Base-by-base conservation (phyloP, 768 basidiomycete genomes). In the Leccinum incarnatum region DNA sequence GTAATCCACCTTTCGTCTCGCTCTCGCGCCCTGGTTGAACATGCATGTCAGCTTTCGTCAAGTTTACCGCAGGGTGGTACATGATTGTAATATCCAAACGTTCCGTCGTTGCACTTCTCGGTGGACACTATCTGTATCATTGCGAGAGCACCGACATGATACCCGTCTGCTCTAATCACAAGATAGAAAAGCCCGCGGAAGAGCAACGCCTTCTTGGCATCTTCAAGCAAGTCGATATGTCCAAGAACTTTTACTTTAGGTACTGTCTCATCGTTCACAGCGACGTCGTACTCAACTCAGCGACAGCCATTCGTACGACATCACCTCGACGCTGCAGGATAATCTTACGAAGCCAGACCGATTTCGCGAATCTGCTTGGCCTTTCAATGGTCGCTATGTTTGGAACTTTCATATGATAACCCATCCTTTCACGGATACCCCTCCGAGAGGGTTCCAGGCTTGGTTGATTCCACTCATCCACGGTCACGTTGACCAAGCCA, bases 161-260 rank as follows among this genome's bases (percentile, higher is more conserved):
- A 14, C 86, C 91, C 3, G 79, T 98, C 27, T 83, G 83, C 17
- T 83, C 82, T 66, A 89, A 84, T 59, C 92, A 89, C 75, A 94
- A 89, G 75, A 74, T 93, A 19, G 96, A 97, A 48, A 89, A 90
- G 63, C 88, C 89, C 0, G 80, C 90, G 0, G 94, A 97, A 67
- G 95, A 98, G 69, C 89, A 91, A 67, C 85, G 93, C 9, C 79
- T 95, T 34, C 85, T 95, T 77, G 88, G 86, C 59, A 84, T 91
- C 9, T 99, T 98, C 79, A 95, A 94, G 70, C 93, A 95, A 72
- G 95, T 98, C 1, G 96, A 99, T 68, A 85, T 98, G 82, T 88
- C 90, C n/a, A 98, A 98, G 76, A 98, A 98, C 76, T 98, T 98
- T 72, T 99, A 98, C 76, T 98, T 98, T 75, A 95, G 92, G 93